phyloP scores from a whole-genome alignment of 805 yeast species.

The Saccharomycopsis capsularis region DNA sequence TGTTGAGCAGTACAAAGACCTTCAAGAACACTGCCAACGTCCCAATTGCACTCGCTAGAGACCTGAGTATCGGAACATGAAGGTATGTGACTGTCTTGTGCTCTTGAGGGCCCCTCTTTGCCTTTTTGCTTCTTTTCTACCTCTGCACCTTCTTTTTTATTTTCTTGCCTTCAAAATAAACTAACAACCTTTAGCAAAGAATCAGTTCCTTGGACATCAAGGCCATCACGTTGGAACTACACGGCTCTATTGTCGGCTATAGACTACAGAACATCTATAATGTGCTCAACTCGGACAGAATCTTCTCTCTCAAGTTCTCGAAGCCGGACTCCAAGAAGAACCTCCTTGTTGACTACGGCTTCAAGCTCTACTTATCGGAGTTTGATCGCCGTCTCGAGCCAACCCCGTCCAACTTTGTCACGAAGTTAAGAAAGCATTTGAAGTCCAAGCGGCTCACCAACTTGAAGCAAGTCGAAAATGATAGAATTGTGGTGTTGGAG shows the following conservation, averaged over 20 bases:
- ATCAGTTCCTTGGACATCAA: conserved; percentile 78
- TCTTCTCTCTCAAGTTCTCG: conserved; percentile 72
- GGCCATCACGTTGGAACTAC: conserved; percentile 61
- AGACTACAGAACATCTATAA: conserved; percentile 83
- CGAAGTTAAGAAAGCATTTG: conserved; percentile 79
- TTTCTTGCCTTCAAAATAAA: too few relatives aligned
- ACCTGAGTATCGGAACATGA: too few relatives aligned
- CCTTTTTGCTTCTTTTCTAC: too few relatives aligned
- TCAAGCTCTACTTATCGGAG: conserved; percentile 69
- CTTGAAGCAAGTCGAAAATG: conserved; percentile 68
- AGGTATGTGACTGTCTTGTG: too few relatives aligned
- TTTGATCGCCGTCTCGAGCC: conserved; percentile 76
- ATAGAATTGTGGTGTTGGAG: conserved; percentile 75
- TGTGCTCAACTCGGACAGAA: conserved; percentile 61
- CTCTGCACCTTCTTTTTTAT: too few relatives aligned
- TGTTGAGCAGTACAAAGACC: too few relatives aligned
- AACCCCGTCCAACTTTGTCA: conserved; percentile 78
- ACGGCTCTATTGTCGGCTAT: conserved; percentile 48
- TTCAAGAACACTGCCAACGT: too few relatives aligned
- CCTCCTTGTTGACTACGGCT: conserved; percentile 80
- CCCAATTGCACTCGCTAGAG: too few relatives aligned
- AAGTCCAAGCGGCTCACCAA: conserved; percentile 71
- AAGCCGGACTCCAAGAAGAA: conserved; percentile 74
- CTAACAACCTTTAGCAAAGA: conserved; percentile 55
- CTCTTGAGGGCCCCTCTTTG: too few relatives aligned